A percentile compares a stretch with the other conserved stretches of the same genome.
Evolutionary conservation across 495 filamentous ascomycete species (phyloP).

Genomic region (Thozetella sp.): DNA sequence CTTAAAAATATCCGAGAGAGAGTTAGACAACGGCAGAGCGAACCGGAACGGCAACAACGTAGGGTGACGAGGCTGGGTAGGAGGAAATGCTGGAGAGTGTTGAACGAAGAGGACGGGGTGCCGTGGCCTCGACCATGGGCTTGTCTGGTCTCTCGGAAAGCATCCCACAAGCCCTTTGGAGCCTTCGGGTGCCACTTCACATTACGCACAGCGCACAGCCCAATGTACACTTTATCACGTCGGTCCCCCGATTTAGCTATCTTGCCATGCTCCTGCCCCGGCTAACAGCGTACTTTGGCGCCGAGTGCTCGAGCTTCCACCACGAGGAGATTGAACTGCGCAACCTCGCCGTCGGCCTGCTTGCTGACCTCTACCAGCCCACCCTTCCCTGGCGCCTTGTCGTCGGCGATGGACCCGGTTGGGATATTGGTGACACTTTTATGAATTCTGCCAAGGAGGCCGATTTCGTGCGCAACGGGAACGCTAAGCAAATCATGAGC

Average conservation of each 20-base stretch:
- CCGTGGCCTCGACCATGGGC: background rate
- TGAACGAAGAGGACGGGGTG: background rate
- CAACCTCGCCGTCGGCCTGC: constrained; percentile 82
- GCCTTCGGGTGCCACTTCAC: constrained; percentile 48
- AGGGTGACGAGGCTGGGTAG: no score
- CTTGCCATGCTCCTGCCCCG: constrained; percentile 76
- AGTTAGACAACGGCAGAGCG: no score
- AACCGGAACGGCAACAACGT: no score
- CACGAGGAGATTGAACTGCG: constrained; percentile 72
- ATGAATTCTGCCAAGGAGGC: constrained; percentile 96
- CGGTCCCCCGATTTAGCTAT: constrained; percentile 70
- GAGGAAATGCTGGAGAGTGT: no score
- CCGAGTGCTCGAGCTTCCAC: constrained; percentile 74
- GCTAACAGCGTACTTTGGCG: constrained; percentile 74
- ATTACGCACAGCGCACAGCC: constrained; percentile 46
- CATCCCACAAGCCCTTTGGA: constrained; percentile 46
- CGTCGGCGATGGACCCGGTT: constrained; percentile 59
- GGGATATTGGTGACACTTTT: constrained; percentile 84
- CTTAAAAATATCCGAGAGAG: no score
- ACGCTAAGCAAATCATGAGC: constrained; percentile 90
- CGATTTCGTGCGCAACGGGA: constrained; percentile 89
- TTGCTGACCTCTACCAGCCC: constrained; percentile 78
- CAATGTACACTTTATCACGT: constrained; percentile 49
- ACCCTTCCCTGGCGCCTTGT: constrained; percentile 76
- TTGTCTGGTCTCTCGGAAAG: background rate